Evolutionary conservation across 345 rosid genomes (phyloP).

Genomic region (Lagerstroemia speciosa): DNA sequence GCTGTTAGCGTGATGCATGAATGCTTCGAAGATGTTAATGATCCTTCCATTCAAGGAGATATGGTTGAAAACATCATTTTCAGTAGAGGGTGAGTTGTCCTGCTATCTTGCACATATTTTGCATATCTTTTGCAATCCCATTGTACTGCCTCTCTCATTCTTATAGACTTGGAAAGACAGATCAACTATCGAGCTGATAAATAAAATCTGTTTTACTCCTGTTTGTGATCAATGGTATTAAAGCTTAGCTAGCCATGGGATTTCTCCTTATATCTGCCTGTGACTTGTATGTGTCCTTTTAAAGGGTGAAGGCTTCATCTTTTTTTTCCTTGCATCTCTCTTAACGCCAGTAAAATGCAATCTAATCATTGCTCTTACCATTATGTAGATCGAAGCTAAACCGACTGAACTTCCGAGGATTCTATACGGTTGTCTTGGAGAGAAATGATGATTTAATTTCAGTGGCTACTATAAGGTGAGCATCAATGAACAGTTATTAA

Average conservation of each 20-base stretch:
- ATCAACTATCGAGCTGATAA: no score
- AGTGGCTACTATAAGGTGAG: conserved; percentile 44
- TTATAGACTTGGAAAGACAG: no score
- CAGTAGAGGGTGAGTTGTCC: conserved; percentile 25
- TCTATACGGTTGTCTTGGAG: conserved; percentile 49
- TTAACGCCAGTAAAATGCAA: neutral
- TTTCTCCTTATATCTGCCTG: no score
- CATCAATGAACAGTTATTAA: neutral
- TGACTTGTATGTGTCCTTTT: no score
- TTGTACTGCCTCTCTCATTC: neutral
- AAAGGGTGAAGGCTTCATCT: neutral
- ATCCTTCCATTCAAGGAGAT: conserved; percentile 42
- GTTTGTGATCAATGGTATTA: no score
- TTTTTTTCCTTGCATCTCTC: neutral
- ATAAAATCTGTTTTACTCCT: no score
- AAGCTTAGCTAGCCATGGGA: no score
- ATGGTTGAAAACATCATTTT: conserved; percentile 51
- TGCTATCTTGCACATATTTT: neutral
- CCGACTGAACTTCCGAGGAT: conserved; percentile 47
- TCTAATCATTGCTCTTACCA: neutral
- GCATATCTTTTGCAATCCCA: neutral
- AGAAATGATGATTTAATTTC: conserved; percentile 40
- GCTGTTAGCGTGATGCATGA: conserved; percentile 60
- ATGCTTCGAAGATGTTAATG: conserved; percentile 58
- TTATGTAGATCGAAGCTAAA: conserved; percentile 25